A percentile compares a stretch with the other conserved stretches of the same genome.
phyloP scores from a whole-genome alignment of 2,329 filamentous ascomycete genomes.

The Cercospora sp. region DNA sequence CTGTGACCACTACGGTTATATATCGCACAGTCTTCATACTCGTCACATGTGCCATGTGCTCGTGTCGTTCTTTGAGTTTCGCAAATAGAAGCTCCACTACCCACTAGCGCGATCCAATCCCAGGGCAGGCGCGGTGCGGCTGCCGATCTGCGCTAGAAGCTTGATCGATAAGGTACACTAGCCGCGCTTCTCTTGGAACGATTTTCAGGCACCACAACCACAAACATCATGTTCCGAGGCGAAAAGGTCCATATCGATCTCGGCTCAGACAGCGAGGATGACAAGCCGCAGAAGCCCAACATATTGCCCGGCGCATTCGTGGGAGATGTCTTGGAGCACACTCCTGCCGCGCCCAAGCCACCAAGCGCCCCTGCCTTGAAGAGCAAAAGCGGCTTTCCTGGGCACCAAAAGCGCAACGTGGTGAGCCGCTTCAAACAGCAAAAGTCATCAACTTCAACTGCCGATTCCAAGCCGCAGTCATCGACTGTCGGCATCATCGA shows the following conservation, averaged over 20 bases:
- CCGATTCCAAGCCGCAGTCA: not conserved
- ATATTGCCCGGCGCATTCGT: slow-evolving; percentile 52
- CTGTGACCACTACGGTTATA: not conserved
- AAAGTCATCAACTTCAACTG: slow-evolving; percentile 15
- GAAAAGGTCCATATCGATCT: slow-evolving; percentile 64
- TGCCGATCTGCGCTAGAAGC: not conserved
- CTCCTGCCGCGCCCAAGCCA: slow-evolving; percentile 58
- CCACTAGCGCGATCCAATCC: not conserved
- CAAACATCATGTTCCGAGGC: slow-evolving; percentile 50
- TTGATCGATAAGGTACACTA: not conserved
- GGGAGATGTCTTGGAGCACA: slow-evolving; percentile 77
- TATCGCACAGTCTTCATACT: not conserved
- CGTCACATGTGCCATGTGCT: not conserved
- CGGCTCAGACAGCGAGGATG: slow-evolving; percentile 46
- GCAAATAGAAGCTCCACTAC: not conserved
- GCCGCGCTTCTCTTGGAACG: not conserved
- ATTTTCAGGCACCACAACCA: slow-evolving; percentile 6
- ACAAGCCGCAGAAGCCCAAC: slow-evolving; percentile 16
- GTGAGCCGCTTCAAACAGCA: slow-evolving; percentile 79
- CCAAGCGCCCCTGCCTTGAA: slow-evolving; percentile 64
- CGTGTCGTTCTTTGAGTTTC: not conserved
- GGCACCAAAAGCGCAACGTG: slow-evolving; percentile 74
- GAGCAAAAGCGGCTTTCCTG: slow-evolving; percentile 72
- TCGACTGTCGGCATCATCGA: not conserved
- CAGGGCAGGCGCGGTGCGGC: not conserved